These are phyloP conservation scores for Nemania serpens DNA, from an alignment of 2,329 filamentous ascomycete genomes.

Conservation along the genomic window DNA sequence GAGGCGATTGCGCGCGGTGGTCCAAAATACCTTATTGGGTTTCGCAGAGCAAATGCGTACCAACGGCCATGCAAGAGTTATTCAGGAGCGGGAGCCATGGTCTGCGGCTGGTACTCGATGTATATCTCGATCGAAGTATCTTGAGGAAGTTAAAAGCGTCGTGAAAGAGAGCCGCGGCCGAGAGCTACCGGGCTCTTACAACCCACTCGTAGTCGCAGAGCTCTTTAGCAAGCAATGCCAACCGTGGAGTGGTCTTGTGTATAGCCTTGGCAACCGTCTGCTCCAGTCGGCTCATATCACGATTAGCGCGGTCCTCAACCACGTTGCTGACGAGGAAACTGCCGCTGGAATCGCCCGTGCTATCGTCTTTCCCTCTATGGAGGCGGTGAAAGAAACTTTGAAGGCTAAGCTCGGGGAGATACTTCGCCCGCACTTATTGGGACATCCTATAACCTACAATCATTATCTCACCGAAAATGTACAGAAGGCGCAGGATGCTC, in stretches of 20 bases:
- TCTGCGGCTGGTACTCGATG: background rate
- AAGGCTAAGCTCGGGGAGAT: slow-evolving; percentile 37
- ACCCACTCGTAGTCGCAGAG: slow-evolving; percentile 42
- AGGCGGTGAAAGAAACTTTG: slow-evolving; percentile 25
- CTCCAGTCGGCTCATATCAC: slow-evolving; percentile 28
- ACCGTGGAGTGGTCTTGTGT: slow-evolving; percentile 38
- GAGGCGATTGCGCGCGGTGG: slow-evolving; percentile 35
- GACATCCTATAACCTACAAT: slow-evolving; percentile 49
- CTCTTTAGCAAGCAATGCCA: slow-evolving; percentile 42
- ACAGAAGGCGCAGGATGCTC: slow-evolving; percentile 30
- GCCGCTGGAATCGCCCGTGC: slow-evolving; percentile 27
- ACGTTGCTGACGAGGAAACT: slow-evolving; percentile 3
- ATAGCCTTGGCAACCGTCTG: slow-evolving; percentile 25
- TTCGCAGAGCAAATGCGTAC: slow-evolving; percentile 34
- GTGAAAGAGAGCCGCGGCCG: slow-evolving; percentile 40
- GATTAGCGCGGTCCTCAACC: background rate
- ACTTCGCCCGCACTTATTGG: slow-evolving; percentile 33
- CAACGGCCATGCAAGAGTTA: slow-evolving; percentile 27
- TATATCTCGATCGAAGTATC: slow-evolving; percentile 27
- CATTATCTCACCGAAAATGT: slow-evolving; percentile 44
- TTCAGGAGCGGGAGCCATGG: background rate
- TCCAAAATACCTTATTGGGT: slow-evolving; percentile 33
- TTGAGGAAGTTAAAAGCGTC: slow-evolving; percentile 32
- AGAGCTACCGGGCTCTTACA: slow-evolving; percentile 45
- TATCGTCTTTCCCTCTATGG: slow-evolving; percentile 30